Base-by-base conservation (phyloP, 768 basidiomycete species). In the Agaricus bisporus region DNA sequence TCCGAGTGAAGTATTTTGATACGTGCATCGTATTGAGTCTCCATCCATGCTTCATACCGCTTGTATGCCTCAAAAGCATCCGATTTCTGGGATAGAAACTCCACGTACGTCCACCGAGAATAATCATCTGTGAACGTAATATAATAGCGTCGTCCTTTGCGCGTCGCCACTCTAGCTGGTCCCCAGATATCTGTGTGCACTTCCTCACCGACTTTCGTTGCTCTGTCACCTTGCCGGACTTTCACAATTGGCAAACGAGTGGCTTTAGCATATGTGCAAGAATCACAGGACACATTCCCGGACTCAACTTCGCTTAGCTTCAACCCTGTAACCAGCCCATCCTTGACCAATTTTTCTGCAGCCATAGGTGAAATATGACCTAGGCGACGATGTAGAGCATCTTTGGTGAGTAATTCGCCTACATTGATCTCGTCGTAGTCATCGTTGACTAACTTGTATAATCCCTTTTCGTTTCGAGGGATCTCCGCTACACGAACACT, bases 181-280 rank as follows among this genome's bases (percentile, higher is more conserved):
- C 73, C 72, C 71, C 75, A 77, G 1, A 77, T 20, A 54, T 76
- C 68, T 0, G 64, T 58, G 56, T 74, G 65, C 4, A 74, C 42
- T 25, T 56, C 37, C 7, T 60, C 51, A 6, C 58, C 59, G 53
- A 60, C 43, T 9, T 39, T 41, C 0, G 48, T 58, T 0, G 69
- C 64, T 2, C 60, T 60, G 3, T 68, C 61, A 0, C 66, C 66
- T 15, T 61, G 32, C 17, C 32, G n/a, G 7, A 59, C 51, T 49
- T 68, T 68, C 15, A 60, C 49, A 15, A 73, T 56, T 0, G 70
- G 59, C 55, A 71, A 70, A 0, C 63, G 49, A 0, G 62, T 74
- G 0, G 66, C 63, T 56, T 79, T 80, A 0, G 67, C 28, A 37
- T 25, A 29, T 1, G 32, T n/a, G 26, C 54, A 55, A 10, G 48